Evolutionary conservation across 2,329 filamentous ascomycete genomes (phyloP).

Genomic region (Didymosphaeria variabile): DNA sequence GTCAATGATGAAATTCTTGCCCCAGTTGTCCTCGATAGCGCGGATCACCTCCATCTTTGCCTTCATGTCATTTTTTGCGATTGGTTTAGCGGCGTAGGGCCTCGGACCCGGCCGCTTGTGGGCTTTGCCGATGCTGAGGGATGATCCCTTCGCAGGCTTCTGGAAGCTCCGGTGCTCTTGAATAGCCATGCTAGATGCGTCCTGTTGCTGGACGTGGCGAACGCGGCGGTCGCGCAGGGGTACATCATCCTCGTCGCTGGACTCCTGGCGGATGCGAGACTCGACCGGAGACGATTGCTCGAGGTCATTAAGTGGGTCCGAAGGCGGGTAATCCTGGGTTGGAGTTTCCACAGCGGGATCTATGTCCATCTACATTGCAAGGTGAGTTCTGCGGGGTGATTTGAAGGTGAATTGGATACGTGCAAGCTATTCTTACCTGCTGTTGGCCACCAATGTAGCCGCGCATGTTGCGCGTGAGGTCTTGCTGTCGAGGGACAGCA

Average conservation of each 20-base stretch:
- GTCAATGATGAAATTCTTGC: slow-evolving; percentile 35
- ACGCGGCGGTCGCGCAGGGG: slow-evolving; percentile 17
- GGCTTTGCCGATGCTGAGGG: slow-evolving; percentile 14
- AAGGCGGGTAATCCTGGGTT: neutral
- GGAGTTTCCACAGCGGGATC: neutral
- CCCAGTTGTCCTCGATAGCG: slow-evolving; percentile 41
- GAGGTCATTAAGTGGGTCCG: neutral
- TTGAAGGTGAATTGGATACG: too few species aligned
- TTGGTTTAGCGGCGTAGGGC: slow-evolving; percentile 26
- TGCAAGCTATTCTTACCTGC: neutral
- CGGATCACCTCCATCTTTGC: slow-evolving; percentile 36
- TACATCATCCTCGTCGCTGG: slow-evolving; percentile 22
- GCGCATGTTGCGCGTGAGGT: neutral
- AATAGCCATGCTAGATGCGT: neutral
- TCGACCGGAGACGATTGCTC: slow-evolving; percentile 9
- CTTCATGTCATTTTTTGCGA: slow-evolving; percentile 37
- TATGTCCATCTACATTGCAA: neutral
- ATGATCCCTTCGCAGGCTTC: slow-evolving; percentile 11
- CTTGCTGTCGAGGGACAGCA: slow-evolving; percentile 3
- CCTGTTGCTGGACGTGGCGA: neutral
- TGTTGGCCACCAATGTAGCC: slow-evolving; percentile 11
- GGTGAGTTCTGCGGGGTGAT: neutral
- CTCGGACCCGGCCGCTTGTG: slow-evolving; percentile 31
- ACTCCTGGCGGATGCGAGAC: slow-evolving; percentile 3
- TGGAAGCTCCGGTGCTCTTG: slow-evolving; percentile 5